Evolutionary conservation across 2,329 filamentous ascomycete genomes (phyloP).

Genomic region (Alternaria tenuissima): DNA sequence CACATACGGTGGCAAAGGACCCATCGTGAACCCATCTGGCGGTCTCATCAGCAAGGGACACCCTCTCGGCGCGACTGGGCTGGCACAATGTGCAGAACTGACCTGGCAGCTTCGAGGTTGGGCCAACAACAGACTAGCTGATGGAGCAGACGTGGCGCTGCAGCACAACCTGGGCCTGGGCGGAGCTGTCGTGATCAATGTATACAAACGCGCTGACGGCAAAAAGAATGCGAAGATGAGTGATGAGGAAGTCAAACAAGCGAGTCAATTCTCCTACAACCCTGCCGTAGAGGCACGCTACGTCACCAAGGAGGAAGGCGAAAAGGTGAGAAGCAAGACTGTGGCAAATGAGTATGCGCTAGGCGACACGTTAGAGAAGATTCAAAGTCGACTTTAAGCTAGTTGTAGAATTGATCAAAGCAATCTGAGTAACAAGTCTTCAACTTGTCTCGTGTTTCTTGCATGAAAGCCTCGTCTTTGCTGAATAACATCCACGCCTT

Average conservation of each 20-base stretch:
- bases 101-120: slow-evolving; percentile 95
- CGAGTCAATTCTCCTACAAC: slow-evolving; percentile 82
- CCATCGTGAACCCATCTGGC: slow-evolving; percentile 90
- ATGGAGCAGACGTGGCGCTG: slow-evolving; percentile 73
- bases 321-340: slow-evolving; percentile 74
- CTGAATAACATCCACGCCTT: too few species aligned
- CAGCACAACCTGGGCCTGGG: slow-evolving; percentile 95
- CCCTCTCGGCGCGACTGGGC: slow-evolving; percentile 87
- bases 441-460: too few species aligned
- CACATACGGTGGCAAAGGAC: slow-evolving; percentile 78
- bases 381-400: slow-evolving; percentile 69
- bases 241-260: slow-evolving; percentile 69
- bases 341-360: slow-evolving; percentile 73
- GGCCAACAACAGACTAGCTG: slow-evolving; percentile 85
- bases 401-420: too few species aligned
- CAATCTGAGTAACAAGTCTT: too few species aligned
- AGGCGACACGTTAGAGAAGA: slow-evolving; percentile 75
- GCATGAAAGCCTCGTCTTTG: too few species aligned
- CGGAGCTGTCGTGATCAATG: slow-evolving; percentile 86
- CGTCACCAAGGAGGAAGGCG: slow-evolving; percentile 79
- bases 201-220: slow-evolving; percentile 86
- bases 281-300: slow-evolving; percentile 88
- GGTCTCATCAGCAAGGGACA: slow-evolving; percentile 95
- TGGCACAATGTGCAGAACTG: slow-evolving; percentile 92
- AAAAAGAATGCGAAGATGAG: slow-evolving; percentile 67